Evolutionary conservation across 805 yeast genomes (phyloP).

Genomic region (Zygotorulaspora danielsina): DNA sequence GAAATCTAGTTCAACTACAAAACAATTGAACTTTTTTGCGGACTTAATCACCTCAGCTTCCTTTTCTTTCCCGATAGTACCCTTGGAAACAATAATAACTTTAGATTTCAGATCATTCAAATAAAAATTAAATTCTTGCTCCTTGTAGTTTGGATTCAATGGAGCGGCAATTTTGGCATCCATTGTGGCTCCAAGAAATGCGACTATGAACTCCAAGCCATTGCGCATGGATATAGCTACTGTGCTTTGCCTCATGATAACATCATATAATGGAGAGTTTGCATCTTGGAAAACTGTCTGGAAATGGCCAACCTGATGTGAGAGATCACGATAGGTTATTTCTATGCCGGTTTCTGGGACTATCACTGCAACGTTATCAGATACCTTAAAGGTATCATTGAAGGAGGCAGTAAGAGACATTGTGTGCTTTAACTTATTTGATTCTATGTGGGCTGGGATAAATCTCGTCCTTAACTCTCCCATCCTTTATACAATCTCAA

Average conservation of each 20-base stretch:
- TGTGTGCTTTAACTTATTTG: background rate
- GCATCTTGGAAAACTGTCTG: slow-evolving; percentile 44
- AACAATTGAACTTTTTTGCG: slow-evolving; percentile 45
- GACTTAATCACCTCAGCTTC: slow-evolving; percentile 46
- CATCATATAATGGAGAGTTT: slow-evolving; percentile 40
- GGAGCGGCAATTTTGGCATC: slow-evolving; percentile 64
- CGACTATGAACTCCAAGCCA: slow-evolving; percentile 51
- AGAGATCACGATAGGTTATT: slow-evolving; percentile 43
- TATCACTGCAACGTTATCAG: slow-evolving; percentile 41
- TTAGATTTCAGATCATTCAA: slow-evolving; percentile 55
- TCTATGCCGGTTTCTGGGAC: slow-evolving; percentile 45
- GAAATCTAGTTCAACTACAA: slow-evolving; percentile 52
- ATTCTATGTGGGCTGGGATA: no score
- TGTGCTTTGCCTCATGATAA: slow-evolving; percentile 40
- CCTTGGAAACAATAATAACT: slow-evolving; percentile 55
- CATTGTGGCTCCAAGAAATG: slow-evolving; percentile 54
- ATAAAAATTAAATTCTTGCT: slow-evolving; percentile 60
- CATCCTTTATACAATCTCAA: no score
- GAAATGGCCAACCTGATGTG: slow-evolving; percentile 44
- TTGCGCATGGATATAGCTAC: slow-evolving; percentile 62
- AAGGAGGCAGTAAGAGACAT: slow-evolving; percentile 37
- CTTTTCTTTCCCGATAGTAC: slow-evolving; percentile 36
- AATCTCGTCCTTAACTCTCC: no score
- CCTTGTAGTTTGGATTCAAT: slow-evolving; percentile 58
- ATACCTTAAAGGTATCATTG: slow-evolving; percentile 35